A percentile compares a stretch with the other conserved stretches of the same genome.
phyloP scores from a whole-genome alignment of 192 early-diverging fungal species.

The Linnemannia elongata region DNA sequence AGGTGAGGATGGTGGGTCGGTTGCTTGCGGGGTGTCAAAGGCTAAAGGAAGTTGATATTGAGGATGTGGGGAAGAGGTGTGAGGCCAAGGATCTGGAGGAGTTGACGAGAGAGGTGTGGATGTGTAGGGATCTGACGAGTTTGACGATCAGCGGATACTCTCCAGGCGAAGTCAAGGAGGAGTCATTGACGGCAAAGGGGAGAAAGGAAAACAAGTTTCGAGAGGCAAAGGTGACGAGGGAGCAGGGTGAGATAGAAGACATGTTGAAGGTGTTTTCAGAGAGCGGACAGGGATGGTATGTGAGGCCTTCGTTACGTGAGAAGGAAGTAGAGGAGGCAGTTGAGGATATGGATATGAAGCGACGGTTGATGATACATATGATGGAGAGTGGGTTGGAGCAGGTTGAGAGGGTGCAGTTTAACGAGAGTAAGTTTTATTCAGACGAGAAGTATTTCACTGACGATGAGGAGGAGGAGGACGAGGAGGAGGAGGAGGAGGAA shows the following conservation, averaged over 20 bases:
- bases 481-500: not conserved
- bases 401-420: not conserved
- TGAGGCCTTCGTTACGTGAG: not conserved
- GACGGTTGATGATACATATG: slow-evolving; percentile 6
- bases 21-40: not conserved
- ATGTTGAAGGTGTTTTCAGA: not conserved
- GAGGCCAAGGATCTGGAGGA: not conserved
- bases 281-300: slow-evolving; percentile 4
- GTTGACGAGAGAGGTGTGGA: not conserved
- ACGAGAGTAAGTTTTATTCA: not conserved
- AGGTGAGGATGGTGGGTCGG: not conserved
- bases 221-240: not conserved
- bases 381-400: not conserved
- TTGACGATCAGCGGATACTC: not conserved
- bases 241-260: not conserved
- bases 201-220: not conserved
- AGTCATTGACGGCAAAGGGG: not conserved
- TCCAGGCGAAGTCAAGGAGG: not conserved
- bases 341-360: not conserved
- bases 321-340: not conserved
- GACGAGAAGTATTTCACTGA: not conserved
- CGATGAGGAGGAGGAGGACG: not conserved
- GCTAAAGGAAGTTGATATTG: not conserved
- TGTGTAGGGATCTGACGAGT: not conserved
- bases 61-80: not conserved